phyloP scores from a whole-genome alignment of 2,329 filamentous ascomycete genomes.

The Westerdykella aurantiaca region DNA sequence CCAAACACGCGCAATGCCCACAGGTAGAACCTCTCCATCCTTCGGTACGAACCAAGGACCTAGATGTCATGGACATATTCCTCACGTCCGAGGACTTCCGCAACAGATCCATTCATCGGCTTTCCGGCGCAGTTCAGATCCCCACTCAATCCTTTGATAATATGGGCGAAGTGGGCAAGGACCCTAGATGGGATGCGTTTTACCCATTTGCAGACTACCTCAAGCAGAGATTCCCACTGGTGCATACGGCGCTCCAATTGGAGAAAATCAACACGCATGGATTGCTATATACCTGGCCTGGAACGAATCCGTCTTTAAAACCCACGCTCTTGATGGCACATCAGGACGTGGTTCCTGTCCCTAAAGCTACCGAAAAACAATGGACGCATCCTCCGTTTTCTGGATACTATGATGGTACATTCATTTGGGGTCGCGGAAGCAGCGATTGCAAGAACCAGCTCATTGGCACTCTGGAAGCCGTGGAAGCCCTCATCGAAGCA shows the following conservation, averaged over 20 bases:
- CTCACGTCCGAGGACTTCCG: constrained; percentile 23
- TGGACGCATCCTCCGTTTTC: constrained; percentile 59
- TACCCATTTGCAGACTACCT: constrained; percentile 46
- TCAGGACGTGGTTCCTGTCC: constrained; percentile 59
- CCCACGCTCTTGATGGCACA: constrained; percentile 58
- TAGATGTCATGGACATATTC: constrained; percentile 25
- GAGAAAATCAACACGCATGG: constrained; percentile 57
- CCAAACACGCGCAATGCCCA: constrained; percentile 14
- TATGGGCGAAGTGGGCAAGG: constrained; percentile 49
- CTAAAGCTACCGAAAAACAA: constrained; percentile 43
- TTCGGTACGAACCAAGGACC: constrained; percentile 15
- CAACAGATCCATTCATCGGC: constrained; percentile 27
- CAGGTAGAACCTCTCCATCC: constrained; percentile 28
- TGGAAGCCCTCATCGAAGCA: constrained; percentile 51
- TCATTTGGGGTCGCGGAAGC: constrained; percentile 57
- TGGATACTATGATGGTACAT: constrained; percentile 52
- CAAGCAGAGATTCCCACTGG: constrained; percentile 22
- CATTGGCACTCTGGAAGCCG: constrained; percentile 50
- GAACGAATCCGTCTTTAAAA: constrained; percentile 46
- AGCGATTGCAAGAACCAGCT: constrained; percentile 59
- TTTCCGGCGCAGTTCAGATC: constrained; percentile 48
- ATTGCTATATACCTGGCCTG: constrained; percentile 54
- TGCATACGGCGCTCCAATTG: constrained; percentile 43
- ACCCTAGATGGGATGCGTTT: constrained; percentile 56
- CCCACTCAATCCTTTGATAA: constrained; percentile 54